These are phyloP conservation scores for Malus sylvestris DNA, from an alignment of 306 rosid species.

Conservation along the genomic window DNA sequence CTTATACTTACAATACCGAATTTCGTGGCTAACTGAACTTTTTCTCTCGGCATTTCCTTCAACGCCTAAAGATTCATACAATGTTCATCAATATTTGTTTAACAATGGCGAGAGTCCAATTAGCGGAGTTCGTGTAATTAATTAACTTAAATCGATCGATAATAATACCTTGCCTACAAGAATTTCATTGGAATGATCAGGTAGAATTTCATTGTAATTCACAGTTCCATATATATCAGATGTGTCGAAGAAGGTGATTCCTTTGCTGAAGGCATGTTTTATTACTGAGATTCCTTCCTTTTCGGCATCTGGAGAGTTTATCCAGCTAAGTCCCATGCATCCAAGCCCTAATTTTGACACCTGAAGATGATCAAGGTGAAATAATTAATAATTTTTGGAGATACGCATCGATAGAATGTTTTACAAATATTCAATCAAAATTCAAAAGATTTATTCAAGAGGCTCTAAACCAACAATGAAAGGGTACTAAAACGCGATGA, in stretches of 20 bases:
- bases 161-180: slow-evolving; percentile 31
- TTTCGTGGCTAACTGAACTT: slow-evolving; percentile 65
- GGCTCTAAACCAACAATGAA: too few species aligned
- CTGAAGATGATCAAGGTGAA: background rate
- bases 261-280: slow-evolving; percentile 23
- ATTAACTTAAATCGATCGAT: too few species aligned
- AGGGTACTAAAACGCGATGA: too few species aligned
- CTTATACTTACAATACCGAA: slow-evolving; percentile 40
- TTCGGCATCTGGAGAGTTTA: slow-evolving; percentile 26
- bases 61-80: slow-evolving; percentile 30
- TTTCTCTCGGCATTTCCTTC: slow-evolving; percentile 65
- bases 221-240: slow-evolving; percentile 23
- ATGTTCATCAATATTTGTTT: too few species aligned
- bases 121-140: too few species aligned
- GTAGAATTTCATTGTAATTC: too few species aligned
- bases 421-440: too few species aligned
- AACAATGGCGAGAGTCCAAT: too few species aligned
- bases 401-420: too few species aligned
- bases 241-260: slow-evolving; percentile 40
- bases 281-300: slow-evolving; percentile 25
- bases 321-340: slow-evolving; percentile 29
- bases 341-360: slow-evolving; percentile 43
- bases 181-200: slow-evolving; percentile 23
- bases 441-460: too few species aligned
- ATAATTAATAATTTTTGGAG: too few species aligned